Base-by-base conservation (phyloP, 2,329 filamentous ascomycete genomes). In the Neoscytalidium dimidiatum region DNA sequence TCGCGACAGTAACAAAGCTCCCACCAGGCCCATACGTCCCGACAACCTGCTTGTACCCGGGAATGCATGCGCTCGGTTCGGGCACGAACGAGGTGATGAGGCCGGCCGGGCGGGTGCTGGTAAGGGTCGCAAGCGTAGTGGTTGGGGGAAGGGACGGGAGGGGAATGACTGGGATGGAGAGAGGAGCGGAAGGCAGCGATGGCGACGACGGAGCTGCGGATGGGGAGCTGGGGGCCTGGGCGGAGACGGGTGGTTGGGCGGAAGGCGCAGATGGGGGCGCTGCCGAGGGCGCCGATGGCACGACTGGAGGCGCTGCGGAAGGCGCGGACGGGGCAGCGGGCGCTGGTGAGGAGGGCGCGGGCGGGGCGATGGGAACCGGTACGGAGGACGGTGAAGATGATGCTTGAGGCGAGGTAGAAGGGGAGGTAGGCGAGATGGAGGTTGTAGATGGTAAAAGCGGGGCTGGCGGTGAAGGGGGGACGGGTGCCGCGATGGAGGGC, bases 1-100 rank as follows among this genome's bases (percentile, higher is more conserved):
- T 56, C 51, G 19, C 19, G 4, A 60, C 21, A 21, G 56, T 31
- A 4, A 33, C 11, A 13, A 60, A 60, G 11, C 14, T 14, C 4
- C 56, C 41, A 4, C 19, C 28, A 4, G 56, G 41, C 35, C 56
- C 56, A 13, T 44, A 21, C 9, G 41, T 60, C 26, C 56, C 56
- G 13, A 60, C 56, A 19, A 60, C 28, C 28, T 60, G 56, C n/a
- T 33, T 60, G 19, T 60, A 60, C 4, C 56, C 56, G 7, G 38
- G 56, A n/a, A 60, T 26, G n/a, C 56, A 60, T 1, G 14, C 53
- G 4, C 33, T 28, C 7, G 53, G 14, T 11, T 60, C 56, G 9
- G 41, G 41, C 2, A 60, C 41, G 9, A 60, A n/a, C 28, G 56
- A 44, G 1, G 56, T 60, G 38, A 60, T 19, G 17, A 60, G 41